Percentiles rank a stretch among this genome's conserved stretches.
phyloP scores from a whole-genome alignment of 305 asterid species.

The Nicotiana rustica region DNA sequence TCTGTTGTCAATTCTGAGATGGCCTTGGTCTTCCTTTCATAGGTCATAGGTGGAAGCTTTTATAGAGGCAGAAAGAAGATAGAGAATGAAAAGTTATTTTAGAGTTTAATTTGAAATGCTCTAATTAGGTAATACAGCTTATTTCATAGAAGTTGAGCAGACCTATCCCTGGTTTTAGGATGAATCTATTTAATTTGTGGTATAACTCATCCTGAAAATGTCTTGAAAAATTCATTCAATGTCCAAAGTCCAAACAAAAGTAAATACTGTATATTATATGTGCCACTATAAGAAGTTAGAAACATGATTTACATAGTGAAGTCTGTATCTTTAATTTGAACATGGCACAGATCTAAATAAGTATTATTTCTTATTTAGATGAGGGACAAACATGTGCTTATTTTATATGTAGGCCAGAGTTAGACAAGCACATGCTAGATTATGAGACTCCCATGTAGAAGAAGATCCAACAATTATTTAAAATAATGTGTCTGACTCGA shows the following conservation, averaged over 20 bases:
- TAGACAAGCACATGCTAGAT: slow-evolving; percentile 10
- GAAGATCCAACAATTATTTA: neutral
- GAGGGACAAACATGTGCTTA: neutral
- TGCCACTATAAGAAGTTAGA: too few species aligned
- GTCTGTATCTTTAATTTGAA: neutral
- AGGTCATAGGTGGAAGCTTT: neutral
- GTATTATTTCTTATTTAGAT: neutral
- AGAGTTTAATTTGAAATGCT: neutral
- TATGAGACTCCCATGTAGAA: neutral
- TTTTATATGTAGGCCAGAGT: neutral
- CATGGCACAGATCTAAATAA: slow-evolving; percentile 14
- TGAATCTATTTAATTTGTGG: too few species aligned
- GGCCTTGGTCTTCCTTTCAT: neutral
- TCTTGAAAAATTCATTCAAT: too few species aligned
- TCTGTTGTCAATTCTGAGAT: neutral
- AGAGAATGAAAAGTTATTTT: neutral
- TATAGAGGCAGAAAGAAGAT: neutral
- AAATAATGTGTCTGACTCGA: neutral
- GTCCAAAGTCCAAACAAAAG: too few species aligned
- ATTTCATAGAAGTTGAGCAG: neutral
- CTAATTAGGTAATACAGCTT: neutral
- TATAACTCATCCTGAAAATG: neutral
- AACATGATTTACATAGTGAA: neutral
- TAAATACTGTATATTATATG: too few species aligned
- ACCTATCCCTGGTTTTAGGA: neutral